Conservation (phyloP, 2,329 filamentous ascomycete genomes). For the Samsoniella hepiali region DNA sequence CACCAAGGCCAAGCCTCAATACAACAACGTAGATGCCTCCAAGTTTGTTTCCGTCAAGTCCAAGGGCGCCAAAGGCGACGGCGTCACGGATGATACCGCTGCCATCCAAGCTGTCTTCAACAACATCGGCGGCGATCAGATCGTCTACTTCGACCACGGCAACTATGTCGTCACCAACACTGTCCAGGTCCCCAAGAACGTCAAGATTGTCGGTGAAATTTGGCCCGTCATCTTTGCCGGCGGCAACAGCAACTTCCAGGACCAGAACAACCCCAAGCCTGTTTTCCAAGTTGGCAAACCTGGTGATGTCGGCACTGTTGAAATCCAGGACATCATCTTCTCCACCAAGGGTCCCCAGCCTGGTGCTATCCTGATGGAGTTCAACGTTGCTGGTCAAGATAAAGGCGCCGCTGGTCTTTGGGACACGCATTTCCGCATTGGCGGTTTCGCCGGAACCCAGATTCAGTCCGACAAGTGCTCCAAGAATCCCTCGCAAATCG, state of each 20-base stretch:
- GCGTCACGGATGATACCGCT: constrained; percentile 78
- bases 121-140: constrained; percentile 57
- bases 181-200: constrained; percentile 69
- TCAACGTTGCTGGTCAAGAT: constrained; percentile 71
- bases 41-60: constrained; percentile 81
- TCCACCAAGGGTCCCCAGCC: constrained; percentile 79
- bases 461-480: constrained; percentile 76
- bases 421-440: constrained; percentile 95
- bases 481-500: constrained; percentile 66
- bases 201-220: constrained; percentile 86
- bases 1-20: constrained; percentile 86
- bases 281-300: constrained; percentile 79
- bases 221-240: constrained; percentile 87
- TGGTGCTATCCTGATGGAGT: constrained; percentile 87
- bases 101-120: constrained; percentile 79
- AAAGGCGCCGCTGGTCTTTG: constrained; percentile 77
- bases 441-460: constrained; percentile 78
- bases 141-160: constrained; percentile 75
- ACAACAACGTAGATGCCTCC: constrained; percentile 62
- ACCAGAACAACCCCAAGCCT: constrained; percentile 73
- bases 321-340: constrained; percentile 85
- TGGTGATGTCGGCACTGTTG: constrained; percentile 74
- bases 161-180: constrained; percentile 69
- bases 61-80: constrained; percentile 83
- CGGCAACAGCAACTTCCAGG: constrained; percentile 66